These are phyloP conservation scores for Botrytis fragariae DNA, from an alignment of 2,329 filamentous ascomycete species.

Conservation along the genomic window DNA sequence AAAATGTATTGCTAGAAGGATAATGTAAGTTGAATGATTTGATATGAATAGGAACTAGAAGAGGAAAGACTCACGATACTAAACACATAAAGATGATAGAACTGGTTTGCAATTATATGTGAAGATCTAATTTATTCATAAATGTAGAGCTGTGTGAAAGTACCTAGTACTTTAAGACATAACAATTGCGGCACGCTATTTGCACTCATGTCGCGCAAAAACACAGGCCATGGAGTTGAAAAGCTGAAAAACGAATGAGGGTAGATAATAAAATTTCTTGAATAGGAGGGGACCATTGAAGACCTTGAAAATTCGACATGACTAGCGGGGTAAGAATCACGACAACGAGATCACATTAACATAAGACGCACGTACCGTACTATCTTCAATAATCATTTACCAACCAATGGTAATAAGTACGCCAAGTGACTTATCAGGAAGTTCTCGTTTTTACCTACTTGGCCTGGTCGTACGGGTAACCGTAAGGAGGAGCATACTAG, in stretches of 20 bases:
- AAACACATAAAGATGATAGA: not conserved
- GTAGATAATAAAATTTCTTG: accelerated
- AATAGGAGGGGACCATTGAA: not conserved
- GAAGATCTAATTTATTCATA: not conserved
- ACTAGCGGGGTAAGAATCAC: not conserved
- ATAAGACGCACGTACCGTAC: not conserved
- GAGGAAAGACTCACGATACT: not conserved
- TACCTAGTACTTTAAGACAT: not conserved
- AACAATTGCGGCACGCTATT: not conserved
- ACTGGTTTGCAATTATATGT: not conserved
- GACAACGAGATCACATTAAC: not conserved
- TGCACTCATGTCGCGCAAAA: not conserved
- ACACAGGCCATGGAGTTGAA: not conserved
- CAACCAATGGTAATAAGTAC: not conserved
- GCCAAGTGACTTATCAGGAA: not conserved
- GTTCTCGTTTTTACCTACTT: not conserved
- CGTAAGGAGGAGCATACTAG: not conserved
- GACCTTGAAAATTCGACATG: not conserved
- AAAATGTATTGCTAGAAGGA: not conserved
- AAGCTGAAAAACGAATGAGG: not conserved
- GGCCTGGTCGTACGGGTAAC: not conserved
- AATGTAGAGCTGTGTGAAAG: not conserved
- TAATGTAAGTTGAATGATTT: not conserved
- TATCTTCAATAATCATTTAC: not conserved
- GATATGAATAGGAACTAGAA: not conserved